Base-by-base conservation (phyloP, 352 stramenopile species). In the Globisporangium acanthophoron region DNA sequence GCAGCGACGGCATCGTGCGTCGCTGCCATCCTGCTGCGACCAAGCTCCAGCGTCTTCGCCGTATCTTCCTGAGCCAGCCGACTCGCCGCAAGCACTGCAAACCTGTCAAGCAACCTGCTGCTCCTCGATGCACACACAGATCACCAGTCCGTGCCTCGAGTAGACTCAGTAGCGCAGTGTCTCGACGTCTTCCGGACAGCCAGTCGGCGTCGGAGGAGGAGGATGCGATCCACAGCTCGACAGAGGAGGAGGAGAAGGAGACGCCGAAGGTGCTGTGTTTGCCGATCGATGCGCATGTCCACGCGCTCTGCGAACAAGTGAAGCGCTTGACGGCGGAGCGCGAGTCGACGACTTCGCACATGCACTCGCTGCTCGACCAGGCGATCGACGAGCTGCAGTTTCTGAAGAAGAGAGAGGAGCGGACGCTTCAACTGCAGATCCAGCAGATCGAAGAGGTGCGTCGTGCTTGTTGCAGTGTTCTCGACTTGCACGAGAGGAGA, bases 41-140 rank as follows among this genome's bases (percentile, higher is more conserved):
- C 20, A 86, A 85, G 35, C 71, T 90, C 45, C 62, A 74, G 35
- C 71, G 79, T 6, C 62, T 90, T 41, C 71, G 79, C 12, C 79
- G 79, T 50, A 90, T 90, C 54, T 90, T 88, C 58, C 64, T 90
- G 33, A 90, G 74, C 46, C 72, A 71, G n/a, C 76, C 75, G 46
- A 65, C 39, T 49, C 54, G 24, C 45, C 55, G n/a, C 46, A 57
- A 49, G 27, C 20, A 16, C n/a, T 16, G 37, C 37, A 43, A 43
- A 18, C 37, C 11, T 18, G 11, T 12, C 20, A 15, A 6, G n/a
- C 24, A 1, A 13, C 13, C 50, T 2, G 12, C 50, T 44, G 27
- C 5, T 29, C 16, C 27, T 20, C 37, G 47, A 8, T 47, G 24
- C 3, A 5, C 5, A 20, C 47, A 37, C 40, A 21, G 8, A 15